A percentile compares a stretch with the other conserved stretches of the same genome.
Conservation (phyloP, 169 alveolate genomes). For the Babesia divergens region DNA sequence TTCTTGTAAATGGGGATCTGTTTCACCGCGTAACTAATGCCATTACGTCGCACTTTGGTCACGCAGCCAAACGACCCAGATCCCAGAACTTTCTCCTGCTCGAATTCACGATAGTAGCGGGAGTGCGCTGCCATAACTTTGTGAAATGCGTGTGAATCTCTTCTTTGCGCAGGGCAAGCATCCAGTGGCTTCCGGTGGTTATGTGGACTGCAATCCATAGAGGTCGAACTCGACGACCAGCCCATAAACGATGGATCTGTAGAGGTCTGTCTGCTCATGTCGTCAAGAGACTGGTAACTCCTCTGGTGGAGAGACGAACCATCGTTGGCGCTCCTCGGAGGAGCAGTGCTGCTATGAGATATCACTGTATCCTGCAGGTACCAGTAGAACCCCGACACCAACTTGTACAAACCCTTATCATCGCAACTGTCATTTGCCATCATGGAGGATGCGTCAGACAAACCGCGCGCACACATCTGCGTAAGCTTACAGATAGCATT, state of each 20-base stretch:
- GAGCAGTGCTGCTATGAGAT: background rate
- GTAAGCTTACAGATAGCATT: conserved; percentile 14
- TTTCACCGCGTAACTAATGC: conserved; percentile 75
- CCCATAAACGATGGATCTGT: background rate
- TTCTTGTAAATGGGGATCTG: conserved; percentile 64
- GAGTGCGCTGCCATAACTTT: conserved; percentile 45
- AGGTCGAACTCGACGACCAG: background rate
- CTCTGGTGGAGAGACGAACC: background rate
- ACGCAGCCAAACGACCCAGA: conserved; percentile 84
- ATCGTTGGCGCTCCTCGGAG: background rate
- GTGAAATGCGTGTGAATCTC: background rate
- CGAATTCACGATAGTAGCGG: conserved; percentile 74
- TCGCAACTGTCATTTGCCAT: background rate
- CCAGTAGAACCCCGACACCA: conserved; percentile 18
- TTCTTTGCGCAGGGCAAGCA: background rate
- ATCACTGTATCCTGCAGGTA: conserved; percentile 16
- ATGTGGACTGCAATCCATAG: background rate
- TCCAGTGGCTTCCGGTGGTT: background rate
- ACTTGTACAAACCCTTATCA: background rate
- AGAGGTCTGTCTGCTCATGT: background rate
- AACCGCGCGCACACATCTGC: background rate
- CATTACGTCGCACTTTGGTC: conserved; percentile 73
- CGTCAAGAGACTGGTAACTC: background rate
- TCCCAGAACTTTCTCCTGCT: conserved; percentile 74
- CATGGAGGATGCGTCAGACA: background rate